These are phyloP conservation scores for Leptodermis oblonga DNA, from an alignment of 257 asterid genomes.

Conservation along the genomic window DNA sequence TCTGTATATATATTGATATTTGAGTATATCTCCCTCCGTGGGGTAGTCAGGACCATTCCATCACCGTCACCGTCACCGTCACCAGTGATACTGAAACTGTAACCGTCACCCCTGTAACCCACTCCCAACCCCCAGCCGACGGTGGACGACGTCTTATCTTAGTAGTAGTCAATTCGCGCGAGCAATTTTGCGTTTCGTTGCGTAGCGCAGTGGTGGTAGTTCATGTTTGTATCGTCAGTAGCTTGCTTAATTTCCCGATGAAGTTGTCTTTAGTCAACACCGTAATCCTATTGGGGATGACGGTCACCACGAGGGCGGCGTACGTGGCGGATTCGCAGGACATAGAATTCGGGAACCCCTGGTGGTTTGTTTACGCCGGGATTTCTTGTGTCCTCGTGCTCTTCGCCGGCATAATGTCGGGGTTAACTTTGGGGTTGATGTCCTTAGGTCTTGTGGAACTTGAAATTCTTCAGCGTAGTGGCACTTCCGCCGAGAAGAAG, in stretches of 20 bases:
- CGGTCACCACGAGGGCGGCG: conserved; percentile 38
- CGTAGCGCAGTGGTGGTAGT: background rate
- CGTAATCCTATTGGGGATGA: conserved; percentile 34
- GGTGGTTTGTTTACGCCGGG: conserved; percentile 93
- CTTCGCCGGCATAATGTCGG: conserved; percentile 97
- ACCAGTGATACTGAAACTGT: background rate
- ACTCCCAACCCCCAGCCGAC: background rate
- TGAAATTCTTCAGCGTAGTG: conserved; percentile 83
- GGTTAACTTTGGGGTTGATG: conserved; percentile 89
- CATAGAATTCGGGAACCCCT: conserved; percentile 73
- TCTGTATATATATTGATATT: no score
- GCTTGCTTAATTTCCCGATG: conserved; percentile 1
- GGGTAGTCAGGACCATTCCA: background rate
- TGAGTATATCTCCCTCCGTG: background rate
- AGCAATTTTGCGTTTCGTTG: background rate
- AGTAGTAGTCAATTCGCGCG: background rate
- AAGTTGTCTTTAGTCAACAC: conserved; percentile 41
- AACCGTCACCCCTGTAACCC: background rate
- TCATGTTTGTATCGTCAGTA: background rate
- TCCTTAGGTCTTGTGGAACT: conserved; percentile 92
- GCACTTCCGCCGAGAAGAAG: conserved; percentile 63
- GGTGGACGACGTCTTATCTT: background rate
- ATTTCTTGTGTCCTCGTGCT: conserved; percentile 85
- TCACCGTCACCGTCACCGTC: background rate
- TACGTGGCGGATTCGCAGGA: conserved; percentile 60